Conservation (phyloP, 2,329 filamentous ascomycete genomes). For the Neodidymelliopsis sp. region DNA sequence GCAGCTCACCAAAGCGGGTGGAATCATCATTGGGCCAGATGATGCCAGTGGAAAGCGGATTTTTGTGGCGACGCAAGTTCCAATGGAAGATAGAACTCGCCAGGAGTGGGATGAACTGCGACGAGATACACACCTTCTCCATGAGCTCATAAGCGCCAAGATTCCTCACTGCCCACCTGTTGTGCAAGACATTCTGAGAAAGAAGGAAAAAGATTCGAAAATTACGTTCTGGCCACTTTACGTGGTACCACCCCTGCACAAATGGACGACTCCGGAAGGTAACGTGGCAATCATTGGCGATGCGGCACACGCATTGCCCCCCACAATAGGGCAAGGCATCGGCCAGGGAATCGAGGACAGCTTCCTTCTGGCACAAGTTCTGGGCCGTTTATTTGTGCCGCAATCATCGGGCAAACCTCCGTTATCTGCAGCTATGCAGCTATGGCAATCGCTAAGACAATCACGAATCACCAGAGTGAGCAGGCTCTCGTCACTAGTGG, state of each 20-base stretch:
- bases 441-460: no score
- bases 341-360: conserved; percentile 66
- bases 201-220: conserved; percentile 18
- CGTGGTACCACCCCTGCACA: conserved; percentile 39
- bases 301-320: conserved; percentile 69
- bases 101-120: conserved; percentile 45
- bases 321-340: conserved; percentile 66
- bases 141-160: conserved; percentile 13
- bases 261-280: conserved; percentile 54
- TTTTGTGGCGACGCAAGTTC: conserved; percentile 49
- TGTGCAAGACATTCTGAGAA: conserved; percentile 23
- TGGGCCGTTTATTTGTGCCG: no score
- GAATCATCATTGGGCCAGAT: conserved; percentile 51
- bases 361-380: conserved; percentile 28
- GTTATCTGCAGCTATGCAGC: no score
- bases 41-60: conserved; percentile 43
- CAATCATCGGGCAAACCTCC: no score
- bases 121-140: conserved; percentile 36
- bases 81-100: conserved; percentile 40
- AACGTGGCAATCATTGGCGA: conserved; percentile 63
- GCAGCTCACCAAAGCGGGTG: conserved; percentile 45
- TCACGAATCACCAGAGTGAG: no score
- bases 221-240: conserved; percentile 31
- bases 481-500: no score
- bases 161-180: conserved; percentile 24